Base-by-base conservation (phyloP, 2,329 filamentous ascomycete species). In the Monilinia polystroma region DNA sequence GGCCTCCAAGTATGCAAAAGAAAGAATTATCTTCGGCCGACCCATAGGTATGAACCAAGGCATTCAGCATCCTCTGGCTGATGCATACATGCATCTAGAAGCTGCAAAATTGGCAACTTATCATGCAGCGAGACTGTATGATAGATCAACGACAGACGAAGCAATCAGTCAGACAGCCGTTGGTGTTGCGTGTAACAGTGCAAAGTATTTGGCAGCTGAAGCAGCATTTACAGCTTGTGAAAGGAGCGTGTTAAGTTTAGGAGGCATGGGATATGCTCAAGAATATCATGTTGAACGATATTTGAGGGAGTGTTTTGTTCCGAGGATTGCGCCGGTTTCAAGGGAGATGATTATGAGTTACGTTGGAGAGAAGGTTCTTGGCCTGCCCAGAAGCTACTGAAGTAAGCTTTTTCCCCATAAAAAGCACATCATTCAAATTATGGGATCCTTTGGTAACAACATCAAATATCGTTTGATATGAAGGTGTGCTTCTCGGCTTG, bases 321-420 rank as follows among this genome's bases (percentile, higher is more conserved):
- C 87, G 3, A 77, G 87, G 12, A 86, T 90, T 63, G 86, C 87
- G 12, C 87, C 87, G 0, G 82, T 90, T 0, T 87, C 84, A 66
- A 77, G 87, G 70, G 90, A 92, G 79, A 92, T 92, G 90, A 90
- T 92, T 63, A 79, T 90, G 80, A 92, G 91, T 71, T 91, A 87
- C 75, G 83, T 92, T 16, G 82, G 84, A 3, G 89, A 91, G 75
- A 90, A 85, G 78, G 88, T 85, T 0, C 76, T 92, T n/a, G 78
- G 82, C 4, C 72, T 92, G 35, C 90, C 89, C 1, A 80, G 86
- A 67, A 91, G 88, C 73, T 92, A 91, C 70, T 91, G 56, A 70
- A 35, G n/a, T 55, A 16, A 38, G 18, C 32, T 29, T 35, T 35
- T 23, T 38, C 7, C 3, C 29, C 5, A n/a, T 14, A n/a, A 38